A percentile compares a stretch with the other conserved stretches of the same genome.
phyloP scores from a whole-genome alignment of 1,139 yeast genomes.

The Suhomyces wounanorum region DNA sequence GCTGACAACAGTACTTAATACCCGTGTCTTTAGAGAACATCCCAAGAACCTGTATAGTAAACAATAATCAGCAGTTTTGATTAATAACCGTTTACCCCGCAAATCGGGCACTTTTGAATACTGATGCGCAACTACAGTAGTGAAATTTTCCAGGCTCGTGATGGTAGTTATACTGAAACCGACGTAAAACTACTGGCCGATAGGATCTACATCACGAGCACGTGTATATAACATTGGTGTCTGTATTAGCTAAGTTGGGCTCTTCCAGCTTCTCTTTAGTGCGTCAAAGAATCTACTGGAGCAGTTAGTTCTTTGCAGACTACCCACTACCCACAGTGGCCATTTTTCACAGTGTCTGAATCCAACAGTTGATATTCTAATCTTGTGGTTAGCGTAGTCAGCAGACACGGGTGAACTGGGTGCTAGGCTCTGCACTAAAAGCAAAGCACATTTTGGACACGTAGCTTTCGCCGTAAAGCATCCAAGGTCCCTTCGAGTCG shows the following conservation, averaged over 20 bases:
- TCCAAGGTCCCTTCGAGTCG: not conserved
- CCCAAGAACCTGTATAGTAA: not conserved
- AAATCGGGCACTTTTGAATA: not conserved
- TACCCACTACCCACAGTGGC: not conserved
- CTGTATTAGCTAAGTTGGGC: not conserved
- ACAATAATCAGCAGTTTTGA: not conserved
- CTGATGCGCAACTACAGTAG: not conserved
- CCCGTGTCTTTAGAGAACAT: not conserved
- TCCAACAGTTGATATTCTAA: not conserved
- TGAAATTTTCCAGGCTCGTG: not conserved
- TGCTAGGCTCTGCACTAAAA: not conserved
- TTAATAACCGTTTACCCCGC: not conserved
- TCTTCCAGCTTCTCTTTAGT: not conserved
- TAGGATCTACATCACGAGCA: not conserved
- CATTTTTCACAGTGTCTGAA: not conserved
- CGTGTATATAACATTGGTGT: not conserved
- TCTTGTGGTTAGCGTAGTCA: not conserved
- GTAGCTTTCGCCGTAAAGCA: not conserved
- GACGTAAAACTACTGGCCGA: not conserved
- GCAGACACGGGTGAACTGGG: not conserved
- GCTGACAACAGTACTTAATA: not conserved
- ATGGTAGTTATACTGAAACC: not conserved
- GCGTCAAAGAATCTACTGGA: not conserved
- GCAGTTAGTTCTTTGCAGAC: not conserved
- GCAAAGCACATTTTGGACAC: not conserved